Evolutionary conservation across 1,284 basidiomycete species (phyloP).

Genomic region (Naganishia sp.): DNA sequence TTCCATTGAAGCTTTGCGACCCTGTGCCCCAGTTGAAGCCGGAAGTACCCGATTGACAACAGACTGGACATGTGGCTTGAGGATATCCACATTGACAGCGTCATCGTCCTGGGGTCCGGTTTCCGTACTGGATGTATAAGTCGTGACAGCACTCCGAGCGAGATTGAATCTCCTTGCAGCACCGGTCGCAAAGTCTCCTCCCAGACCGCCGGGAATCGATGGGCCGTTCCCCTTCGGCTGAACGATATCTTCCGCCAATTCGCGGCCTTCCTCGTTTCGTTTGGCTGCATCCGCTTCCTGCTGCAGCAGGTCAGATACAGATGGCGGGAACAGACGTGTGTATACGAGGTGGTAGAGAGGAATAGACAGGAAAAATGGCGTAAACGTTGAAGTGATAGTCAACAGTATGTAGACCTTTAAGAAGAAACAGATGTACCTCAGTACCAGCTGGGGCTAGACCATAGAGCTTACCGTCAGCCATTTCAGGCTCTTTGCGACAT

Average conservation of each 20-base stretch:
- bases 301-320: constrained; percentile 9
- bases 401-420: constrained; percentile 32
- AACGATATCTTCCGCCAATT: constrained; percentile 32
- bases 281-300: constrained; percentile 9
- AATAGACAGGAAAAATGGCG: constrained; percentile 31
- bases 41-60: constrained; percentile 1
- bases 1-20: neutral
- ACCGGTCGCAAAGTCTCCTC: neutral
- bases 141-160: constrained; percentile 3
- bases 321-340: constrained; percentile 33
- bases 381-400: constrained; percentile 31
- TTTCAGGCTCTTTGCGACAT: constrained; percentile 15
- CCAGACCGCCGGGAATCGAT: constrained; percentile 7
- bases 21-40: neutral
- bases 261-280: constrained; percentile 27
- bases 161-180: constrained; percentile 2
- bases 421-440: neutral
- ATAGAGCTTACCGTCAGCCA: constrained; percentile 9
- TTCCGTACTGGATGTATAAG: constrained; percentile 5
- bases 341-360: constrained; percentile 32
- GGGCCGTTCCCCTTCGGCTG: constrained; percentile 6
- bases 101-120: neutral
- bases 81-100: constrained; percentile 13
- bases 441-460: neutral
- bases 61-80: constrained; percentile 11